These are phyloP conservation scores for Leccinum rimulosum DNA, from an alignment of 768 basidiomycete genomes.

Conservation along the genomic window DNA sequence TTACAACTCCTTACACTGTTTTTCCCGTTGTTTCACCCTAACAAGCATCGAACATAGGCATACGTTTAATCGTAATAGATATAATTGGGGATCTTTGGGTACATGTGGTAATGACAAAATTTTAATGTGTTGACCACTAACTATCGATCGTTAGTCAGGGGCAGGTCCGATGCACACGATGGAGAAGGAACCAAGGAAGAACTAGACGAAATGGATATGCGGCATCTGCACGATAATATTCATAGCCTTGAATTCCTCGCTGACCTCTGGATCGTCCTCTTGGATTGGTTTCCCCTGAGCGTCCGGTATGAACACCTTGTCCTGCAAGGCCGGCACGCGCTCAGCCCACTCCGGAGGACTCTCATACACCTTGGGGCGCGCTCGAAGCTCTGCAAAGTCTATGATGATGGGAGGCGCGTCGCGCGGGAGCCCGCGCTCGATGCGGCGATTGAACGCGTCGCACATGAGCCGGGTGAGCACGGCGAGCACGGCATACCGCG, in stretches of 20 bases:
- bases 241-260: slow-evolving; percentile 9
- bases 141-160: neutral
- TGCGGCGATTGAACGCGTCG: slow-evolving; percentile 12
- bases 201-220: slow-evolving; percentile 8
- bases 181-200: neutral
- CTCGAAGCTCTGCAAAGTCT: slow-evolving; percentile 10
- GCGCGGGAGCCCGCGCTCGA: slow-evolving; percentile 7
- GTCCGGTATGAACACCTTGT: slow-evolving; percentile 4
- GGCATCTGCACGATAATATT: slow-evolving; percentile 12
- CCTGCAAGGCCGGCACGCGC: neutral
- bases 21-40: slow-evolving; percentile 5
- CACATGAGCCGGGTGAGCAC: slow-evolving; percentile 12
- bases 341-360: slow-evolving; percentile 1
- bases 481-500: slow-evolving; percentile 5
- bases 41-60: slow-evolving; percentile 9
- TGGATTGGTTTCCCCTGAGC: neutral
- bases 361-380: slow-evolving; percentile 12
- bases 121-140: neutral
- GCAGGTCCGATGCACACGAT: neutral
- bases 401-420: slow-evolving; percentile 10
- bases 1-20: slow-evolving; percentile 4
- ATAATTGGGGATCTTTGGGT: slow-evolving; percentile 17
- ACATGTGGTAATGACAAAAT: neutral
- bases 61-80: slow-evolving; percentile 23
- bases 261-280: slow-evolving; percentile 5